Evolutionary conservation across 495 filamentous ascomycete genomes (phyloP), one percentile per base, ranked within the genome.

Genomic region (Podospora pseudoanserina): DNA sequence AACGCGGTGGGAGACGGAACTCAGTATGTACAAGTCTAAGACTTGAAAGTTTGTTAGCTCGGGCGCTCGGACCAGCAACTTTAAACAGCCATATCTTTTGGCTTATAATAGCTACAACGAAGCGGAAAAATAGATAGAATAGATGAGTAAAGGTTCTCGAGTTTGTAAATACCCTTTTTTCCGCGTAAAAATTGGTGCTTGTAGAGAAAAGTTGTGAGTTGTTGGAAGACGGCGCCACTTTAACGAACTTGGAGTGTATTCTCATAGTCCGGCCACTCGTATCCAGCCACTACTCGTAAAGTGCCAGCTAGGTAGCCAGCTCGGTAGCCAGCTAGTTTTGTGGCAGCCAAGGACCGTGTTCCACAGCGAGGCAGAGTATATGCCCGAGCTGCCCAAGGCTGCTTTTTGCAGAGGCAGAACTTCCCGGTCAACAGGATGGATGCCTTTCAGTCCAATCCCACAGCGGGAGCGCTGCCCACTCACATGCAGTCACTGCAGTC

Each of bases 341-440:
- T 11, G 39, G 39, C 13, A 49, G 39, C 55, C n/a, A 58, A 26
- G 18, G 16, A 13, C n/a, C 55, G 18, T 26, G n/a, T 20, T 58
- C 23, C 55, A 58, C n/a, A 58, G 55, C 55, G 23, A 26, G 55
- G 55, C n/a, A 58, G 55, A 58, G 54, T 56, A 56, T 23, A 23
- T 23, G 23, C 23, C 23, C 54, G 18, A 57, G 54, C 55, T 19
- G 5, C 13, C 39, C 39, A 49, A 49, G 39, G 39, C 39, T 49
- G 39, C 39, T 49, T 49, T 49, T 18, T 16, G 39, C 6, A 49
- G 39, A 49, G 13, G 39, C 39, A 49, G 39, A 5, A 49, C 23
- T 23, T 23, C 23, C 23, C 23, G 23, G 1, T 23, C 23, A 23
- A 23, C 1, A 23, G 23, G 23, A 23, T 23, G 23, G 23, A 23